A percentile compares a stretch with the other conserved stretches of the same genome.
Conservation (phyloP, 495 filamentous ascomycete species). For the Astrothelium subdiscretum region DNA sequence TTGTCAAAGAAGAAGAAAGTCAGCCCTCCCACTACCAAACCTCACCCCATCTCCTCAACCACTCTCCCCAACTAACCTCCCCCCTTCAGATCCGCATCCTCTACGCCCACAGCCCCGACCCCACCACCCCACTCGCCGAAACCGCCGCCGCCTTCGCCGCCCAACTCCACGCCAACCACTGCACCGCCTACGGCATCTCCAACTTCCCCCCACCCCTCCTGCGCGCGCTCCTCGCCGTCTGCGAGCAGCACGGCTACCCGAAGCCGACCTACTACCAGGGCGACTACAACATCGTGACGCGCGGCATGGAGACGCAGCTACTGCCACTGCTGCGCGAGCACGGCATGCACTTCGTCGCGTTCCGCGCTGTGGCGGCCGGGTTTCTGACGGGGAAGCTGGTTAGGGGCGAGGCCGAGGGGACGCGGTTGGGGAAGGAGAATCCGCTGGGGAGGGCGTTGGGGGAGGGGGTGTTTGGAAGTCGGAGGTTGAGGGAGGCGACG, state of each 20-base stretch:
- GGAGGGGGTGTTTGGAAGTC: conserved; percentile 1
- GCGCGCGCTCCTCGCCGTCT: conserved; percentile 5
- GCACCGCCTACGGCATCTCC: conserved; percentile 7
- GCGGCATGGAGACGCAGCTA: conserved; percentile 11
- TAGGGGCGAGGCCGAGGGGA: background rate
- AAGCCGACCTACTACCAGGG: conserved; percentile 15
- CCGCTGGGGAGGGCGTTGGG: background rate
- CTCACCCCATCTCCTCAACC: background rate
- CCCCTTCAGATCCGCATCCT: background rate
- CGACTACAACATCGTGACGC: conserved; percentile 12
- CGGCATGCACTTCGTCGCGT: conserved; percentile 9
- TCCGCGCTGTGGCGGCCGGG: conserved; percentile 7
- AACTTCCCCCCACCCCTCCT: conserved; percentile 10
- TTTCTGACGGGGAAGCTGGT: conserved; percentile 12
- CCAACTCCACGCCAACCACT: background rate
- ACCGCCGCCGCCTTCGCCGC: conserved; percentile 3
- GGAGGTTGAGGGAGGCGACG: conserved; percentile 6
- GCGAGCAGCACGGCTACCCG: conserved; percentile 8
- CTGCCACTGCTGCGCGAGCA: conserved; percentile 12
- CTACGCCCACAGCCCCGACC: conserved; percentile 6
- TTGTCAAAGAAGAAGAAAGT: no score
- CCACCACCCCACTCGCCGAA: conserved; percentile 1
- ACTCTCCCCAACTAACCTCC: background rate
- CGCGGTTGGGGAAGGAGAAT: conserved; percentile 3
- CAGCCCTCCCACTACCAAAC: background rate